Conservation (phyloP, 495 filamentous ascomycete genomes). For the Podospora bellae-mahoneyi region DNA sequence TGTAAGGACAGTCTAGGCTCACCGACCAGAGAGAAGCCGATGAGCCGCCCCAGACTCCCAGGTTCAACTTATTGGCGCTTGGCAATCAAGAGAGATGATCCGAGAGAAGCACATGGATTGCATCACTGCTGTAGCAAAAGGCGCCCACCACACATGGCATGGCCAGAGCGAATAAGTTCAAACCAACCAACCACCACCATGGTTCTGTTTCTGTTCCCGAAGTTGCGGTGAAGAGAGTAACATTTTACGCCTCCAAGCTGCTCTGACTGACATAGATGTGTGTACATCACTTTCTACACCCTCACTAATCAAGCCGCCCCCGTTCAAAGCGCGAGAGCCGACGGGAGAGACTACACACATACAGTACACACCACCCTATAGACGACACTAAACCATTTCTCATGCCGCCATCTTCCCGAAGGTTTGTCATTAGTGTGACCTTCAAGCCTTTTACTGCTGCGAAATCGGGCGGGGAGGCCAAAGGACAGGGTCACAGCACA, state of each 20-base stretch:
- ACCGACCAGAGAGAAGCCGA: slow-evolving; percentile 6
- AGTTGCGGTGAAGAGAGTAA: slow-evolving; percentile 23
- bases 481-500: background rate
- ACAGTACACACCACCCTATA: background rate
- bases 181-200: background rate
- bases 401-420: background rate
- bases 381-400: background rate
- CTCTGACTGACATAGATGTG: background rate
- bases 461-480: background rate
- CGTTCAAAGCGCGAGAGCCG: background rate
- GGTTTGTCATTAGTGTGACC: background rate
- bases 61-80: slow-evolving; percentile 6
- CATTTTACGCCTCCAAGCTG: background rate
- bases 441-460: background rate
- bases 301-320: background rate
- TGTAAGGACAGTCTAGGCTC: background rate
- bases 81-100: slow-evolving; percentile 15
- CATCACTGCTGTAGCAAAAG: slow-evolving; percentile 18
- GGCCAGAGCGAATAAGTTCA: slow-evolving; percentile 10
- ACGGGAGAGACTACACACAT: background rate
- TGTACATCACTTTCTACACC: background rate
- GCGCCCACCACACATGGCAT: slow-evolving; percentile 17
- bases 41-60: slow-evolving; percentile 6
- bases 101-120: slow-evolving; percentile 18
- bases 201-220: slow-evolving; percentile 16